Evolutionary conservation across 768 basidiomycete genomes (phyloP).

Genomic region (Podaxis pistillaris): DNA sequence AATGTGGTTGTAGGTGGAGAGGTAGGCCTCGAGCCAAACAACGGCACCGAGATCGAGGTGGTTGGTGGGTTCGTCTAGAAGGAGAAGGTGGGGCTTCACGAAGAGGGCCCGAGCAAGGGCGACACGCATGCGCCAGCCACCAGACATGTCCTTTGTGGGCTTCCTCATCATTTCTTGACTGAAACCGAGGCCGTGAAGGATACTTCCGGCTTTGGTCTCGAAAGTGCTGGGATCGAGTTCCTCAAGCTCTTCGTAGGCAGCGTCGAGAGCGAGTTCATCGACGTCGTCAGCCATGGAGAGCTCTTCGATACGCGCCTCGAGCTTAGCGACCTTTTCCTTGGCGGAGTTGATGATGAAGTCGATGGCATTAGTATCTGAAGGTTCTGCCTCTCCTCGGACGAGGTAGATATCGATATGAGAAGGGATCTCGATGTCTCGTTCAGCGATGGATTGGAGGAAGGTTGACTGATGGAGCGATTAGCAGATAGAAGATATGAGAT

Average conservation of each 20-base stretch:
- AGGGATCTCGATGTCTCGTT: slow-evolving; percentile 94
- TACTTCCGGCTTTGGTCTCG: slow-evolving; percentile 92
- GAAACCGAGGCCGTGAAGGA: slow-evolving; percentile 98
- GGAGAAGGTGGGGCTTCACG: slow-evolving; percentile 91
- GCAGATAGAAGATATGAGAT: not conserved
- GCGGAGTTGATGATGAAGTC: slow-evolving; percentile 96
- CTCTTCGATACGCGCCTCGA: slow-evolving; percentile 93
- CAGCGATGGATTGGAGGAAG: slow-evolving; percentile 92
- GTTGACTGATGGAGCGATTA: slow-evolving; percentile 63
- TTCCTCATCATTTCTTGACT: slow-evolving; percentile 88
- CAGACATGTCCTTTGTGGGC: slow-evolving; percentile 98
- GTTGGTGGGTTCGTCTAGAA: slow-evolving; percentile 92
- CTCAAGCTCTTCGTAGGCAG: slow-evolving; percentile 93
- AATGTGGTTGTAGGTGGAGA: slow-evolving; percentile 98
- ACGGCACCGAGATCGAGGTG: slow-evolving; percentile 97
- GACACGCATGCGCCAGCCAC: slow-evolving; percentile 99
- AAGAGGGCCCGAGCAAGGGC: slow-evolving; percentile 95
- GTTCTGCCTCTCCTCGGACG: slow-evolving; percentile 93
- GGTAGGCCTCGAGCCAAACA: slow-evolving; percentile 98
- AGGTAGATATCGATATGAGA: slow-evolving; percentile 97
- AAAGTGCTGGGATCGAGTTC: slow-evolving; percentile 96
- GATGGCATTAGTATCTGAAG: slow-evolving; percentile 91
- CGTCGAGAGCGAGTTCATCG: slow-evolving; percentile 85
- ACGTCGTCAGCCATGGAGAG: slow-evolving; percentile 86
- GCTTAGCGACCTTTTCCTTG: slow-evolving; percentile 85